Base-by-base conservation (phyloP, 306 rosid genomes). In the Arachis stenosperma region DNA sequence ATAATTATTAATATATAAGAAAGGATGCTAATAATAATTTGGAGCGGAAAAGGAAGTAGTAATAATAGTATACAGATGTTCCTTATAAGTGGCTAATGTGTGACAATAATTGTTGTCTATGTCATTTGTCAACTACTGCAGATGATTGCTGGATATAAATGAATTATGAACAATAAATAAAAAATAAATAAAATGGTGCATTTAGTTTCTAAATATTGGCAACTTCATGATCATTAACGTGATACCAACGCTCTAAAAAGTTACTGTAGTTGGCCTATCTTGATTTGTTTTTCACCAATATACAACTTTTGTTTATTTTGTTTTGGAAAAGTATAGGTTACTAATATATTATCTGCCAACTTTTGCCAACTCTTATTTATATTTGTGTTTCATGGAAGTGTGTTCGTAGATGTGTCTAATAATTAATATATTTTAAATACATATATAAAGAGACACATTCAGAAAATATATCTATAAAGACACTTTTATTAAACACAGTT, bases 71-170 rank as follows among this genome's bases (percentile, higher is more conserved):
- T 46, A 46, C 8, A 30, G 39, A 60, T 44, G 53, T 37, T 48
- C 12, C 44, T 11, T 5, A 6, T 8, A 15, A 48, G 44, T 2
- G 8, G 60, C 56, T 30, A 37, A 14, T 11, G 17, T 11, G 17
- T 68, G 39, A 41, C 37, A 33, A 33, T 14, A 46, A 44, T 74
- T 65, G 29, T 53, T 65, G 42, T 42, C 11, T 68, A 14, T 42
- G 8, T 42, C 46, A 42, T 42, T 42, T 50, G 27, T 11, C 27
- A 41, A 22, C 52, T 73, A 22, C 52, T 73, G 27, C 60, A 55
- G 52, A 14, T 61, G 55, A 42, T 42, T 54, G 37, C 8, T 9
- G 27, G 37, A 13, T 36, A 40, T 8, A 40, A 51, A 13, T 36
- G 51, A 48, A 14, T 40, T 40, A 65, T 42, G 46, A 42, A 42